Conservation (phyloP, 306 rosid species). For the Ceratonia siliqua region DNA sequence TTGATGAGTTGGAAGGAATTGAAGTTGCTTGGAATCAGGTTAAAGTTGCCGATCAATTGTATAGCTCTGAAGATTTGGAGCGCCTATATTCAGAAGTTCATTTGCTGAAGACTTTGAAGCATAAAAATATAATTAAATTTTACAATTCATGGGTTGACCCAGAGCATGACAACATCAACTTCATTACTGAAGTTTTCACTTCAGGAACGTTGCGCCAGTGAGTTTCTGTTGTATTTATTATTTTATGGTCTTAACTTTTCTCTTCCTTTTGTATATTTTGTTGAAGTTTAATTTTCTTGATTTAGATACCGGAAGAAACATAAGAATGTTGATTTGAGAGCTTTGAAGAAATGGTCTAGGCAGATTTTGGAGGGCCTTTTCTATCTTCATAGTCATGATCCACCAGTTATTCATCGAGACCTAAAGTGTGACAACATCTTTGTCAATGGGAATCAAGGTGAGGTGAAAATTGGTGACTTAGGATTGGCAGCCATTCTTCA, state of each 20-base stretch:
- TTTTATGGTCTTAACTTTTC: not conserved
- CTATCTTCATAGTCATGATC: conserved; percentile 94
- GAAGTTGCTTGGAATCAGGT: conserved; percentile 99
- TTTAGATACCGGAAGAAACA: conserved; percentile 88
- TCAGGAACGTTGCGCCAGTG: conserved; percentile 94
- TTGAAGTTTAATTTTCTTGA: conserved; percentile 26
- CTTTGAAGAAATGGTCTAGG: conserved; percentile 97
- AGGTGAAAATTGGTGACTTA: conserved; percentile 94
- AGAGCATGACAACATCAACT: conserved; percentile 71
- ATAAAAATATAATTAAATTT: conserved; percentile 87
- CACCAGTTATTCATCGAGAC: conserved; percentile 95
- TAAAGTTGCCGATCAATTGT: conserved; percentile 74
- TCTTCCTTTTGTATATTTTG: conserved; percentile 1
- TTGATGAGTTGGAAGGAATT: conserved; percentile 93
- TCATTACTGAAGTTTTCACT: conserved; percentile 93
- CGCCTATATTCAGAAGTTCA: conserved; percentile 90
- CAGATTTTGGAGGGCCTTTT: conserved; percentile 93
- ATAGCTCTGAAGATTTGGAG: conserved; percentile 76
- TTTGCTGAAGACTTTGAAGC: conserved; percentile 90
- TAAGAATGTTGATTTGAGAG: conserved; percentile 91
- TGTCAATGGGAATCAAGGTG: conserved; percentile 99
- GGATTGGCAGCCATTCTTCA: conserved; percentile 95
- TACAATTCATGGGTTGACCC: conserved; percentile 87
- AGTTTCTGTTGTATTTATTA: conserved; percentile 38
- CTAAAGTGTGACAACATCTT: conserved; percentile 93